Conservation (phyloP, 2,329 filamentous ascomycete species). For the Tolypocladium pustulatum region DNA sequence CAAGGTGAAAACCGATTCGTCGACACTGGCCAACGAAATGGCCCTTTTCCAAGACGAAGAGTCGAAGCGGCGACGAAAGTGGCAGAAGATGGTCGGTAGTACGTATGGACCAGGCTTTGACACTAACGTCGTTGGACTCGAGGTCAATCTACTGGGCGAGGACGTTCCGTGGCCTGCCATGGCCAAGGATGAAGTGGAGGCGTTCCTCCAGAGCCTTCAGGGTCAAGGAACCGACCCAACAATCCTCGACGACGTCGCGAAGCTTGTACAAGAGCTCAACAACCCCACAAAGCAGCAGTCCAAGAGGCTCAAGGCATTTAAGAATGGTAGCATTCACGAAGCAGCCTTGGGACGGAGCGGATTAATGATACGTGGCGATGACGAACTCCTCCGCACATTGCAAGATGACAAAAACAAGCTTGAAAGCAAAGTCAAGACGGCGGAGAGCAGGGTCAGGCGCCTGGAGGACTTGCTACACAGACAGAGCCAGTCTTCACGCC, state of each 20-base stretch:
- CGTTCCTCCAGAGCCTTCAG: slow-evolving; percentile 59
- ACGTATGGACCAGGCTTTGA: slow-evolving; percentile 61
- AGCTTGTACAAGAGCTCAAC: slow-evolving; percentile 69
- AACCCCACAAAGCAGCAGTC: slow-evolving; percentile 77
- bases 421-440: slow-evolving; percentile 67
- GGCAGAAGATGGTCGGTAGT: slow-evolving; percentile 76
- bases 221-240: slow-evolving; percentile 53
- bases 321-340: slow-evolving; percentile 91
- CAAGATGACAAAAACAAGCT: slow-evolving; percentile 72
- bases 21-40: slow-evolving; percentile 84
- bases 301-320: slow-evolving; percentile 85
- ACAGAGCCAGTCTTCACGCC: slow-evolving; percentile 52
- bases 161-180: slow-evolving; percentile 71
- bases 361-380: slow-evolving; percentile 74
- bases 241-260: slow-evolving; percentile 61
- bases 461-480: slow-evolving; percentile 88
- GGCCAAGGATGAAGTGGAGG: slow-evolving; percentile 63
- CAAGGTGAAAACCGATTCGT: slow-evolving; percentile 80
- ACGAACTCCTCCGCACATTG: slow-evolving; percentile 67
- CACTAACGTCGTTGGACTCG: slow-evolving; percentile 62
- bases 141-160: slow-evolving; percentile 75
- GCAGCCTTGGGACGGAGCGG: slow-evolving; percentile 79
- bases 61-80: slow-evolving; percentile 75
- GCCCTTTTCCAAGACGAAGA: slow-evolving; percentile 89
- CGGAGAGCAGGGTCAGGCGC: slow-evolving; percentile 80